Percentiles rank a stretch among this genome's conserved stretches.
These are phyloP conservation scores for Verticillium dahliae DNA, from an alignment of 2,329 filamentous ascomycete genomes.

Conservation along the genomic window DNA sequence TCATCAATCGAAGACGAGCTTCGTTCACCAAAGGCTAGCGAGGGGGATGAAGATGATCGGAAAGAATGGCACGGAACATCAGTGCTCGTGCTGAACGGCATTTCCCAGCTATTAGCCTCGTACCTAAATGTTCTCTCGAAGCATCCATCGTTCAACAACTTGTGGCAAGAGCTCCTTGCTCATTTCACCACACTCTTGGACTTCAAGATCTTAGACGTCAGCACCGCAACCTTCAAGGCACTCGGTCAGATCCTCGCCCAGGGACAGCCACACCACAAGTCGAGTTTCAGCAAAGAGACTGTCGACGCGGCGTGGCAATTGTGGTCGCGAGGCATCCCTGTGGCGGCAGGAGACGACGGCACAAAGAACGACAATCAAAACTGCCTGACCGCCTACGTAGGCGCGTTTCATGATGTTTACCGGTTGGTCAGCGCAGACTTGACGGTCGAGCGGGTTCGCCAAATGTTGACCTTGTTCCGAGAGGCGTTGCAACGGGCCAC, in stretches of 20 bases:
- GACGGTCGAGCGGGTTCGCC: slow-evolving; percentile 52
- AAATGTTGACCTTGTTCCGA: slow-evolving; percentile 66
- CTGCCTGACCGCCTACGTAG: slow-evolving; percentile 78
- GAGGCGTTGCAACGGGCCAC: slow-evolving; percentile 66
- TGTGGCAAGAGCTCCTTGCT: slow-evolving; percentile 69
- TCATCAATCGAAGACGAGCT: slow-evolving; percentile 60
- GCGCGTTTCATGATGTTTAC: slow-evolving; percentile 71
- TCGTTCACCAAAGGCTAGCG: slow-evolving; percentile 22
- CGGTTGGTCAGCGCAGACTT: slow-evolving; percentile 62
- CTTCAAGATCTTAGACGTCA: slow-evolving; percentile 61
- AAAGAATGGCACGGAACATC: slow-evolving; percentile 69
- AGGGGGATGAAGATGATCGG: slow-evolving; percentile 30
- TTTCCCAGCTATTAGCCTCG: slow-evolving; percentile 65
- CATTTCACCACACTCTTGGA: slow-evolving; percentile 61
- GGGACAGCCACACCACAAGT: slow-evolving; percentile 36
- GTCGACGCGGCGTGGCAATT: slow-evolving; percentile 61
- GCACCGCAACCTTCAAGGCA: slow-evolving; percentile 64
- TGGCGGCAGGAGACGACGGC: slow-evolving; percentile 24
- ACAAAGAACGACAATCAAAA: slow-evolving; percentile 62
- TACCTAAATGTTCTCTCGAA: slow-evolving; percentile 68
- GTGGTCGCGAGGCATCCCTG: slow-evolving; percentile 62
- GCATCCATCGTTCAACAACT: slow-evolving; percentile 58
- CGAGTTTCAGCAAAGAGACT: slow-evolving; percentile 44
- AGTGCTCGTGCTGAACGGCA: slow-evolving; percentile 65
- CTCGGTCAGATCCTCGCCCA: slow-evolving; percentile 53